Evolutionary conservation across 1,284 basidiomycete genomes (phyloP), one percentile per base, ranked within the genome.

Genomic region (Pseudozyma hubeiensis): DNA sequence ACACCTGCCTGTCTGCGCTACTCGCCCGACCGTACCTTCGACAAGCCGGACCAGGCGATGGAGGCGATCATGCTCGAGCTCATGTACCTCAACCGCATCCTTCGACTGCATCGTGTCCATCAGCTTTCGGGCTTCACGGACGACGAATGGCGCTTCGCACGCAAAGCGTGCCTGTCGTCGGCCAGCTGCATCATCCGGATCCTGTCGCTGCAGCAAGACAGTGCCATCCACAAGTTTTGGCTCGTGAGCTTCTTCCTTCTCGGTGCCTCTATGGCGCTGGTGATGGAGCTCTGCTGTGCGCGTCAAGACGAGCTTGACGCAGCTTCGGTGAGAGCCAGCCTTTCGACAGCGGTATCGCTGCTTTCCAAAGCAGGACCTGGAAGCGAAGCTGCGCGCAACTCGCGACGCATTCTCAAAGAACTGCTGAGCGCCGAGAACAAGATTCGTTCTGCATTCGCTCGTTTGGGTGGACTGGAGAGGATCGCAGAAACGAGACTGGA

Each of bases 91-190:
- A 83, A 78, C 37, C 77, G 81, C n/a, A 64, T 81, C 39, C 57
- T 82, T 30, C 78, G 81, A 19, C 46, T 83, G 19, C 81, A 83
- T 63, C 74, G 81, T 17, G 79, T 80, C 8, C 77, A 80, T 43
- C 69, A 81, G 35, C 69, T 75, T 4, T 55, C 75, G 13, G 81
- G 81, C 10, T 79, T 79, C 43, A 64, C 63, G 44, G 68, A 78
- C 24, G 53, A 61, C 17, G 77, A 80, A 30, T 79, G 75, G 65
- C 59, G 46, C 7, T 67, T 69, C 19, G 65, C 65, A 34, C 64
- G 70, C 44, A 74, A 69, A 29, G 64, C 70, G 4, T 74, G 65
- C 49, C 61, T 69, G n/a, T 68, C 70, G 8, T 67, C 65, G 17
- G 70, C 64, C 17, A 68, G 58, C 53, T 64, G 65, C 59, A 69